Evolutionary conservation across 2,329 filamentous ascomycete genomes (phyloP), one percentile per base, ranked within the genome.

Genomic region (Penicillium sp.): DNA sequence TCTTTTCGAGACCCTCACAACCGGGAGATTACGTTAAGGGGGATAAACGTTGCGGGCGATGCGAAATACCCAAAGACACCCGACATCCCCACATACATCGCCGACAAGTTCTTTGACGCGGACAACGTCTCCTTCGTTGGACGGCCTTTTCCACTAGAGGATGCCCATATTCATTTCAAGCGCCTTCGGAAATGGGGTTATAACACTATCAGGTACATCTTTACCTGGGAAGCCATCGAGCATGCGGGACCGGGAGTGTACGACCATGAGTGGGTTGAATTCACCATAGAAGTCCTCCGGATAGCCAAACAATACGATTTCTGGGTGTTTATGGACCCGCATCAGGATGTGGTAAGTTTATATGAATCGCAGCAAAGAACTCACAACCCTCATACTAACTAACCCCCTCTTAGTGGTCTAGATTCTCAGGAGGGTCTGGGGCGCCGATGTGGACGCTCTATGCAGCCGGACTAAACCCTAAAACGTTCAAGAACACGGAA

Each of bases 151-250:
- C 80, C 88, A 4, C 82, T 90, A 47, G 85, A 90, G 49, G 91
- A 97, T 64, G 91, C 94, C 1, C 88, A 91, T 67, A 81, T 84
- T 16, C 94, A 99, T 73, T 97, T 99, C 74, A 84, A 90, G 13
- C 84, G 92, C 43, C 77, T 99, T 63, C 90, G 88, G 68, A 87
- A 89, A 68, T 96, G 88, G 81, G 94, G 94, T 15, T 99, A 96
- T 81, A 99, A 97, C 75, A 92, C 91, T 0, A 92, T 99, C 65
- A 85, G 94, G 70, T 99, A 99, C 75, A 81, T 99, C 65, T 99
- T 97, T 72, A 97, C 94, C 0, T 99, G 94, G 94, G 94, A 99
- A 76, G 93, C 94, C n/a, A 89, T 99, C 72, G 94, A 99, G 76
- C 89, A 94, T 57, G 87, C 87, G 1, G 93, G 93, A 0, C 94